These are phyloP conservation scores for Candida sanyaensis DNA, from an alignment of 1,139 yeast genomes.

Conservation along the genomic window DNA sequence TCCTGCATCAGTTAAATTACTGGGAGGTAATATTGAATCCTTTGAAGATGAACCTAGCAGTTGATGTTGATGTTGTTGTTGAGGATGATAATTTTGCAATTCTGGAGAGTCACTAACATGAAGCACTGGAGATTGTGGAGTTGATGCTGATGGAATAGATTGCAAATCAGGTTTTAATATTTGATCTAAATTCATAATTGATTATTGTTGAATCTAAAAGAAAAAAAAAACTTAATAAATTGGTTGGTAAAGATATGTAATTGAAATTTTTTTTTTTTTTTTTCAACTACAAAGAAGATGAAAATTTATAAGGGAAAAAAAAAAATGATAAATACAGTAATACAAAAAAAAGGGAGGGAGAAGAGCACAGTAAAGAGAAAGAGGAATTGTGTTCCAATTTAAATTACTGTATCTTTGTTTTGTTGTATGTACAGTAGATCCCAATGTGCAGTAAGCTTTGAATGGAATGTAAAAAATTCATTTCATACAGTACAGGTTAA, in stretches of 20 bases:
- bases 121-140: not conserved
- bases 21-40: constrained; percentile 8
- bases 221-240: not conserved
- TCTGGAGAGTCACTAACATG: not conserved
- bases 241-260: not conserved
- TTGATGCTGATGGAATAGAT: not conserved
- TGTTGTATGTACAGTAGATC: no score
- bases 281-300: no score
- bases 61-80: not conserved
- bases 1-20: constrained; percentile 11
- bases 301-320: no score
- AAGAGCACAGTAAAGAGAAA: no score
- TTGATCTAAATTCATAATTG: not conserved
- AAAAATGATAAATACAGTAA: no score
- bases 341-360: no score
- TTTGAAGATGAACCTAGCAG: not conserved
- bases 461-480: no score
- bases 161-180: not conserved
- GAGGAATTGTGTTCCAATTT: no score
- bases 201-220: not conserved
- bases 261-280: no score
- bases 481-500: no score
- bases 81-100: not conserved
- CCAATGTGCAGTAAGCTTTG: no score
- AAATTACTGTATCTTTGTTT: no score